Evolutionary conservation across 2,329 filamentous ascomycete genomes (phyloP), one percentile per base, ranked within the genome.

Genomic region (Trichoderma endophyticum): DNA sequence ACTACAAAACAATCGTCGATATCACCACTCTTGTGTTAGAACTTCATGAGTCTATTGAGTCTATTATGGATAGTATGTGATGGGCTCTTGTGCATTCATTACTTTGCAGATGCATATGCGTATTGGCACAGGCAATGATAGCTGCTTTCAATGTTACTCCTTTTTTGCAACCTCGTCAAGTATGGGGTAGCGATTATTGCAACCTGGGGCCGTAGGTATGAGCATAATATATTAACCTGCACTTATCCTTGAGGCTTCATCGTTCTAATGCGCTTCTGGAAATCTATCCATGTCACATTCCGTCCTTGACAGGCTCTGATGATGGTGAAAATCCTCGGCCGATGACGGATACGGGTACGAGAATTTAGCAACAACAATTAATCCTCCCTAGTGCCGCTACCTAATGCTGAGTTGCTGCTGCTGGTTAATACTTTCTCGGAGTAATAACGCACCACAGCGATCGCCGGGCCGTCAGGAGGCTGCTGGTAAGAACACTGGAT

Each of bases 381-480:
- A 18, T 11, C 18, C 51, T 56, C 0, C 34, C 6, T 39, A 39
- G 15, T 39, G 15, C 36, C 36, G 6, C 36, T n/a, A 21, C 21
- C 21, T 24, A 54, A 14, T 14, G 48, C 21, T 26, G 51, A 14
- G 26, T 30, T 59, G 18, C 28, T 12, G 24, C 14, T n/a, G 36
- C 36, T 39, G 7, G 6, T 60, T 30, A 32, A 12, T 7, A 39
- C 36, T 1, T 3, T 7, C 6, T n/a, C 56, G 18, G 56, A 60
- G 28, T 32, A 34, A 21, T 59, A 43, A 34, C 7, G n/a, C 48
- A 57, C 12, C 48, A 36, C 63, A 57, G 51, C 32, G 36, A 60
- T 68, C 54, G 54, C 54, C 65, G 54, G 65, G 65, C 36, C 54
- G 54, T 59, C 24, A 68, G 65, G 65, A 68, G 65, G 65, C 65